A percentile compares a stretch with the other conserved stretches of the same genome.
phyloP scores from a whole-genome alignment of 1,139 yeast genomes.

The Insectozyma bohioensis region DNA sequence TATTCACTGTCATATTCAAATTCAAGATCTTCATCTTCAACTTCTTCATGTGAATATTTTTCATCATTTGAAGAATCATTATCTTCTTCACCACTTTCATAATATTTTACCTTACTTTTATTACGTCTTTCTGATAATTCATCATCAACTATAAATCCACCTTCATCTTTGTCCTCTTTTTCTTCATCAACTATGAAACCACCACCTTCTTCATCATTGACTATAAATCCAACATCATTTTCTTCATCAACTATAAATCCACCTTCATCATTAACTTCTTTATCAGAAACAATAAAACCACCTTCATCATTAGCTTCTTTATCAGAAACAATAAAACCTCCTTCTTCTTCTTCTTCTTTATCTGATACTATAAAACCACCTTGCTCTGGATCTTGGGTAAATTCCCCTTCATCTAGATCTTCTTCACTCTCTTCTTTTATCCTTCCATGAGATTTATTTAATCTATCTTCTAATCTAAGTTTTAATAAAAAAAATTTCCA shows the following conservation, averaged over 20 bases:
- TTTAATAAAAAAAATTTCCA: conserved; percentile 79
- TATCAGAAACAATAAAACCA: conserved; percentile 13
- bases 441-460: conserved; percentile 66
- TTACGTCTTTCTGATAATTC: conserved; percentile 5
- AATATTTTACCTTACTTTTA: conserved; percentile 1
- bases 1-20: conserved; percentile 15
- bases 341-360: conserved; percentile 3
- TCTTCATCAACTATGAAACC: too few species aligned
- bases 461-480: conserved; percentile 66
- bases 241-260: too few species aligned
- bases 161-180: conserved; percentile 14
- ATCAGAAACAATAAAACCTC: conserved; percentile 6
- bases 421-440: background rate
- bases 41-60: conserved; percentile 2
- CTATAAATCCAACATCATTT: too few species aligned
- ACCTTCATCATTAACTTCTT: conserved; percentile 16
- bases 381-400: too few species aligned
- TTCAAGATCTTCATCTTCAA: conserved; percentile 9
- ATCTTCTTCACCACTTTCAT: conserved; percentile 5
- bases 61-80: conserved; percentile 5
- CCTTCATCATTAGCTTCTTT: conserved; percentile 5
- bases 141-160: conserved; percentile 12
- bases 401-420: conserved; percentile 8
- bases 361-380: conserved; percentile 15
- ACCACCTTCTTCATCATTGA: too few species aligned